Base-by-base conservation (phyloP, 176 grass and related monocot genomes). In the Oryza glaberrima region DNA sequence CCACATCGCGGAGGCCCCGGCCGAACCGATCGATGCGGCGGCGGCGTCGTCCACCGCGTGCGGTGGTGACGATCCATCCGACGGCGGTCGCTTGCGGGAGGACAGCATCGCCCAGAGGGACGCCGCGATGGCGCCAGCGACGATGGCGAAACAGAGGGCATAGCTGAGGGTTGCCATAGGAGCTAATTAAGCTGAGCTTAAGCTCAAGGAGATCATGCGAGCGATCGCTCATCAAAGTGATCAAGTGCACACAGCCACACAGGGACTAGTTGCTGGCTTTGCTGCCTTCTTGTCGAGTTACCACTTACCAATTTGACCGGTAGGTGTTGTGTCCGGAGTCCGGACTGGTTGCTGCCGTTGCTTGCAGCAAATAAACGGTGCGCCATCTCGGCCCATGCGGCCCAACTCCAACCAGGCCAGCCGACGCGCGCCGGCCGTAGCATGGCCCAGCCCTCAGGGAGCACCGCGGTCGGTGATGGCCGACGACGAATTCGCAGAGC, bases 91-190 rank as follows among this genome's bases (percentile, higher is more conserved):
- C 15, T 30, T 9, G 13, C 23, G n/a, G 19, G 44, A n/a, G 19
- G 44, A n/a, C 4, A 20, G 11, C 4, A 86, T 65, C 25, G 47
- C 8, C 80, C 60, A 81, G 5, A 90, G 6, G 0, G 87, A 90
- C n/a, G 74, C 87, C 1, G 70, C 65, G 14, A 69, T 68, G 43
- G 91, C 77, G 4, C 19, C 71, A 10, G 13, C 76, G 2, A 93
- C 65, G 58, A 85, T 65, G 70, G 80, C 69, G 44, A 88, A 32
- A 85, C 85, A 88, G n/a, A 80, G 19, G 13, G 26, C 22, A 6
- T 17, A 20, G 13, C 0, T 4, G 23, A 22, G 7, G 40, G 56
- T 20, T 20, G 71, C 44, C 71, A 73, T 30, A 16, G 36, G 4
- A 38, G 71, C 6, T 32, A 36, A 2, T 2, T 73, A 20, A 10